These are phyloP conservation scores for Rhizophora mangle DNA, from an alignment of 345 rosid genomes.

Conservation along the genomic window DNA sequence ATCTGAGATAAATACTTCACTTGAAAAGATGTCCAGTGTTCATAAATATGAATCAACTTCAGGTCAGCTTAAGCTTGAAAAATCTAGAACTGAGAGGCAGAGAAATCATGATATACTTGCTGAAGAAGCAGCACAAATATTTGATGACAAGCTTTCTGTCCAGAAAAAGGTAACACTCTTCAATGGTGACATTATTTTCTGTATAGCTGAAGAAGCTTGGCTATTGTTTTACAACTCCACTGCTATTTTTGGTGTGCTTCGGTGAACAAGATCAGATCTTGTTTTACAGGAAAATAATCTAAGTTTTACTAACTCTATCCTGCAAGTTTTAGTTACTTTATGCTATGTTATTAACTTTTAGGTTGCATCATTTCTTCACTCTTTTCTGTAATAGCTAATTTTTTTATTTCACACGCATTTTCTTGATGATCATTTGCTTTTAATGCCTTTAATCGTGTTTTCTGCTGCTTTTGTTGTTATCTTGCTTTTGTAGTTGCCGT, in stretches of 20 bases:
- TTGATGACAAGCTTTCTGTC: constrained; percentile 62
- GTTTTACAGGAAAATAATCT: not conserved
- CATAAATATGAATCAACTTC: constrained; percentile 41
- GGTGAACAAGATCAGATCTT: not conserved
- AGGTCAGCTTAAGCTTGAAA: constrained; percentile 51
- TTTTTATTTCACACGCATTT: too few species aligned
- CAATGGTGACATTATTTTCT: not conserved
- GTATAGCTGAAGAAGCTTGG: not conserved
- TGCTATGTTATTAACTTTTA: too few species aligned
- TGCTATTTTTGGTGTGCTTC: not conserved
- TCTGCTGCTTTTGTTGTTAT: too few species aligned
- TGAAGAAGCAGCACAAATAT: constrained; percentile 77
- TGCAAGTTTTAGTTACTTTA: too few species aligned
- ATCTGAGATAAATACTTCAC: constrained; percentile 39
- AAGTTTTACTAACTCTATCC: not conserved
- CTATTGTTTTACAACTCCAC: not conserved
- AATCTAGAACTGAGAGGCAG: constrained; percentile 71
- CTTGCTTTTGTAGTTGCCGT: too few species aligned
- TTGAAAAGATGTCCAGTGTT: constrained; percentile 27
- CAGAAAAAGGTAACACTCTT: constrained; percentile 59
- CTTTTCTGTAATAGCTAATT: too few species aligned
- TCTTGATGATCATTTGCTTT: too few species aligned
- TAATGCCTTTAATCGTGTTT: too few species aligned
- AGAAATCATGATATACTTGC: constrained; percentile 56
- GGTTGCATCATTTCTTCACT: too few species aligned